A percentile compares a stretch with the other conserved stretches of the same genome.
phyloP scores from a whole-genome alignment of 2,329 filamentous ascomycete species.

The Triangularia verruculosa region DNA sequence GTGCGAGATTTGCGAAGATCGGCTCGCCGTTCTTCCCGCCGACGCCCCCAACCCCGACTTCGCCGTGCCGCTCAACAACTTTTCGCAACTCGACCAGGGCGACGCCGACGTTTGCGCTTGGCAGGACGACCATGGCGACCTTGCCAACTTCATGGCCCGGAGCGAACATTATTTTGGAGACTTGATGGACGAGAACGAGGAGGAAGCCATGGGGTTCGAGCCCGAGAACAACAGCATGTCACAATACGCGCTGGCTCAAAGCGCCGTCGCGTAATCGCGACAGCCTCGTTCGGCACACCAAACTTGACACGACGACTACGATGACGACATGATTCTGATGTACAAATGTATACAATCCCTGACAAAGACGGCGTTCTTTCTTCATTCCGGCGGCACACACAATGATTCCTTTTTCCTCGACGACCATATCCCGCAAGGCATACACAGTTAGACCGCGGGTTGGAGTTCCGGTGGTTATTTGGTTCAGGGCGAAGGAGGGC shows the following conservation, averaged over 20 bases:
- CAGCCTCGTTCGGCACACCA: not conserved
- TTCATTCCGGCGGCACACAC: not conserved
- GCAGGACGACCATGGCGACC: constrained; percentile 13
- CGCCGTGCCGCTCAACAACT: constrained; percentile 12
- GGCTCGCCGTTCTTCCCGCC: constrained; percentile 21
- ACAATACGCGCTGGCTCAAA: not conserved
- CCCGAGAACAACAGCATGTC: constrained; percentile 7
- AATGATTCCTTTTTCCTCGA: not conserved
- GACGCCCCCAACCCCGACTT: constrained; percentile 23
- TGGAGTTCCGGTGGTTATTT: constrained; percentile 6
- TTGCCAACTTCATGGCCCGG: constrained; percentile 29
- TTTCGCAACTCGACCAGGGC: constrained; percentile 16
- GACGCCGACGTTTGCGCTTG: constrained; percentile 18
- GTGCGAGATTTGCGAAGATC: constrained; percentile 39
- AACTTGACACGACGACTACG: not conserved
- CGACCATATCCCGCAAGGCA: not conserved
- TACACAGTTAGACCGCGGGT: not conserved
- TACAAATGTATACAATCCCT: not conserved
- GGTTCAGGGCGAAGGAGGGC: not conserved
- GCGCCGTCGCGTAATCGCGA: not conserved
- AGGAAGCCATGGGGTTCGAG: constrained; percentile 19
- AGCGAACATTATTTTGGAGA: constrained; percentile 25
- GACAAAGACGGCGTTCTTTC: not conserved
- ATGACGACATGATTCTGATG: not conserved
- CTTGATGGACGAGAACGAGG: constrained; percentile 16